Base-by-base conservation (phyloP, 2,329 filamentous ascomycete genomes). In the Laburnicola sp. region DNA sequence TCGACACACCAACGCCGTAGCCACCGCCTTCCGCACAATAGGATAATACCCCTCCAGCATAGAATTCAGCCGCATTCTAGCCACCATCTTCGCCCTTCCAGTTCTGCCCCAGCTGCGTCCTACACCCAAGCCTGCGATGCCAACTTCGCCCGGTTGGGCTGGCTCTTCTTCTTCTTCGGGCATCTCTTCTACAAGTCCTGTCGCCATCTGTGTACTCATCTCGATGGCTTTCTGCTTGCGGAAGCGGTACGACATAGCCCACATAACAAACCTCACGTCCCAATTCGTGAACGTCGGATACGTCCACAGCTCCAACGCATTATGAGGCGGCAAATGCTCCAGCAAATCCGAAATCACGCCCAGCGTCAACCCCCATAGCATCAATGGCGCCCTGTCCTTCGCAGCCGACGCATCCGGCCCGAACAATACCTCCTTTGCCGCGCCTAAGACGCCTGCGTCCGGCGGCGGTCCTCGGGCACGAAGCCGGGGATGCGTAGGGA, bases 351-450 rank as follows among this genome's bases (percentile, higher is more conserved):
- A 82, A 34, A 88, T 70, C 28, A 89, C 82, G 4, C 85, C 86
- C 1, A 88, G 74, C 0, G 86, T 88, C 30, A 89, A 68, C 0
- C 86, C 86, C 86, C 86, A 89, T 1, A 88, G 80, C 8, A 87
- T 70, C 1, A 88, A 73, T 2, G 84, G 82, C n/a, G 66, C 66
- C 69, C 67, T 65, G 21, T 41, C 53, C 23, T 57, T 51, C 71
- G 56, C 74, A 55, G 71, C 63, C n/a, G n/a, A n/a, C 63, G 39
- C 70, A 22, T 56, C 49, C 45, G 53, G 49, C 41, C 61, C 57
- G 23, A 30, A 35, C 22, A 67, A n/a, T 10, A 57, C 45, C 4
- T 64, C 59, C 46, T 51, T 58, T 0, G 63, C 26, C 3, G 58
- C 61, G 7, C 47, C 57, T 2, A 62, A 6, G 1, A 50, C 0